These are phyloP conservation scores for Cucumis sativus DNA, from an alignment of 306 rosid species.

Conservation along the genomic window Cucumber_9930_V3 NC_026661.2:3667501-3668000, in stretches of 20 bases:
- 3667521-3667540: conserved; percentile 64
- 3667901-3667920: conserved; percentile 69
- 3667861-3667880: conserved; percentile 76
- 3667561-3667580: conserved; percentile 65
- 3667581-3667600: conserved; percentile 29
- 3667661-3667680: no score
- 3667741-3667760: no score
- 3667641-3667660: no score
- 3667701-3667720: no score
- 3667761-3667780: no score
- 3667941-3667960: conserved; percentile 98
- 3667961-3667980: conserved; percentile 47
- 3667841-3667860: conserved; percentile 45
- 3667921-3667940: conserved; percentile 69
- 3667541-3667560: conserved; percentile 79
- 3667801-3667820: conserved; percentile 78
- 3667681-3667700: no score
- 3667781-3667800: no score
- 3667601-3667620: no score
- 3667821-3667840: conserved; percentile 33
- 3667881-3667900: conserved; percentile 61
- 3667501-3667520: conserved; percentile 59
- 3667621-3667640: no score
- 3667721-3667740: no score
- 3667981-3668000: conserved; percentile 89